Evolutionary conservation across 805 yeast genomes (phyloP).

Genomic region (Metschnikowia kunwiensis): DNA sequence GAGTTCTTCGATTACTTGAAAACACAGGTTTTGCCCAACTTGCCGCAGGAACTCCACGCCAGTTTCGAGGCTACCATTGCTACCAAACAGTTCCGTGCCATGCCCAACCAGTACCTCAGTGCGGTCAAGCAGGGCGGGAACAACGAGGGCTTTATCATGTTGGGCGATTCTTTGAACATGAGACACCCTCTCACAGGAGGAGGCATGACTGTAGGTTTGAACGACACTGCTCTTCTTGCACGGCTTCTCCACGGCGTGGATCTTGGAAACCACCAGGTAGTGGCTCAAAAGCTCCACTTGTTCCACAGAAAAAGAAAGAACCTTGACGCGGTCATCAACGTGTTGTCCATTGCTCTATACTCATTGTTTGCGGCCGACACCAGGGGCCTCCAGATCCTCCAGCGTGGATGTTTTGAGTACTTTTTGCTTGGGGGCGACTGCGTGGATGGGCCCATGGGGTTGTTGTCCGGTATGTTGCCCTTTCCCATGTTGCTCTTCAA

Average conservation of each 20-base stretch:
- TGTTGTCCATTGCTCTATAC: slow-evolving; percentile 86
- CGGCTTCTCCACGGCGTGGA: slow-evolving; percentile 55
- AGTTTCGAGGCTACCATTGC: slow-evolving; percentile 65
- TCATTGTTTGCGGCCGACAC: slow-evolving; percentile 86
- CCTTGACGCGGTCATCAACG: slow-evolving; percentile 81
- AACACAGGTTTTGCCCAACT: slow-evolving; percentile 56
- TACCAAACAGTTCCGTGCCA: slow-evolving; percentile 59
- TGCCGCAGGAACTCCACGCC: slow-evolving; percentile 66
- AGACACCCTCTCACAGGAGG: slow-evolving; percentile 98
- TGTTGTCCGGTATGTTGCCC: slow-evolving; percentile 79
- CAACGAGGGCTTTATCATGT: slow-evolving; percentile 69
- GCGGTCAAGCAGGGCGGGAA: slow-evolving; percentile 58
- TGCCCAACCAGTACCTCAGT: slow-evolving; percentile 92
- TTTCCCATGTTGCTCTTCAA: slow-evolving; percentile 69
- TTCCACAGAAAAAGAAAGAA: slow-evolving; percentile 79
- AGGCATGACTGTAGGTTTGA: slow-evolving; percentile 97
- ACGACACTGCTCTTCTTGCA: slow-evolving; percentile 72
- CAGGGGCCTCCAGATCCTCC: slow-evolving; percentile 62
- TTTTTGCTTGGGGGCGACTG: slow-evolving; percentile 82
- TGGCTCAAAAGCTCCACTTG: slow-evolving; percentile 54
- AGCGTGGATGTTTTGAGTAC: slow-evolving; percentile 85
- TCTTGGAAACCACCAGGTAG: slow-evolving; percentile 54
- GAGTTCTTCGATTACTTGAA: slow-evolving; percentile 60
- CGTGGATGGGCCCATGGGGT: slow-evolving; percentile 72
- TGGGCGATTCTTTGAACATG: slow-evolving; percentile 96